phyloP scores from a whole-genome alignment of 345 rosid genomes.

The Brassica incana region DNA sequence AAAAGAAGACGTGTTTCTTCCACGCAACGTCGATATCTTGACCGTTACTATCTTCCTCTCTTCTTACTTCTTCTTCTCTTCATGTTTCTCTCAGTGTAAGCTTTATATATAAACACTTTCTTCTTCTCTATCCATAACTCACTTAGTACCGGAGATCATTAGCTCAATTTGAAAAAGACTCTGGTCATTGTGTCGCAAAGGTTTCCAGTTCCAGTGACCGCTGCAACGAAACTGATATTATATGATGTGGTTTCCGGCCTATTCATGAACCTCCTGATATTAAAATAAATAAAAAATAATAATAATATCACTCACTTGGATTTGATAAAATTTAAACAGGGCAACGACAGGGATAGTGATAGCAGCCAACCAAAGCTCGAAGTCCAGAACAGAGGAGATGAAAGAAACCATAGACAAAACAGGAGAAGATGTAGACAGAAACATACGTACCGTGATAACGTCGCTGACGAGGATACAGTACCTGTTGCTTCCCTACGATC shows the following conservation, averaged over 20 bases:
- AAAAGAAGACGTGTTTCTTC: conserved; percentile 21
- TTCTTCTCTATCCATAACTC: background rate
- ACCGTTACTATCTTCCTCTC: conserved; percentile 33
- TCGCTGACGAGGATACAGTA: conserved; percentile 46
- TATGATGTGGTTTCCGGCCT: too few relatives aligned
- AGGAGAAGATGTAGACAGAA: conserved; percentile 42
- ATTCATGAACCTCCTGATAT: too few relatives aligned
- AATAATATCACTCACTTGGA: background rate
- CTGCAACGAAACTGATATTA: too few relatives aligned
- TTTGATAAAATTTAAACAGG: conserved; percentile 31
- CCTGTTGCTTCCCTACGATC: conserved; percentile 54
- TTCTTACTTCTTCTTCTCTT: conserved; percentile 47
- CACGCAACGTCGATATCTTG: conserved; percentile 20
- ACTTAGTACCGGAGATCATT: too few relatives aligned
- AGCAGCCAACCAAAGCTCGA: conserved; percentile 44
- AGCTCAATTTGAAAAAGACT: too few relatives aligned
- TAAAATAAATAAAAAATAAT: too few relatives aligned
- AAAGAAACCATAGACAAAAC: conserved; percentile 47
- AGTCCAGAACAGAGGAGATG: conserved; percentile 46
- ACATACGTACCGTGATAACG: conserved; percentile 38
- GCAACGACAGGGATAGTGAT: conserved; percentile 45
- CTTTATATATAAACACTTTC: background rate
- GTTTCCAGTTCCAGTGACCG: too few relatives aligned
- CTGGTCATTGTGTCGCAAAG: too few relatives aligned
- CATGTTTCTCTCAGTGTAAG: conserved; percentile 55